Evolutionary conservation across 441 rosid species (phyloP).

Genomic region (Bruguiera hainesii): DNA sequence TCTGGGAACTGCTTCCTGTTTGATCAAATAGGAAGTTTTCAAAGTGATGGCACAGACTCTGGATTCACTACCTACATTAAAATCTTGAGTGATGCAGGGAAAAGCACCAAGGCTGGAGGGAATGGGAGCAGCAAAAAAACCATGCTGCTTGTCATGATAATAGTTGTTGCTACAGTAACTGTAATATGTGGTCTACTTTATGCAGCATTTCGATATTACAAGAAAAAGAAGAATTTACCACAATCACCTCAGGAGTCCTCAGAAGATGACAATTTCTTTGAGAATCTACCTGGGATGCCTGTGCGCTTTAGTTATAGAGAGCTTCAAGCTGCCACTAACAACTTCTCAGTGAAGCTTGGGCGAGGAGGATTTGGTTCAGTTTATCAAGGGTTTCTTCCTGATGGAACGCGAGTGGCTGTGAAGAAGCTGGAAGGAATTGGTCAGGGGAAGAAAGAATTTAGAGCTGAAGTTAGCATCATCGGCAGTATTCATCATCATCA

Average conservation of each 20-base stretch:
- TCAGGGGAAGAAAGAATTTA: constrained; percentile 92
- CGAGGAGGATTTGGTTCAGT: constrained; percentile 97
- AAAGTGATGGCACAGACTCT: constrained; percentile 32
- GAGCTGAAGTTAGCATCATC: constrained; percentile 91
- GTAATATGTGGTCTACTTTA: constrained; percentile 48
- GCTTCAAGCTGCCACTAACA: constrained; percentile 73
- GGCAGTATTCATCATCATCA: constrained; percentile 95
- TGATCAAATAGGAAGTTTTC: constrained; percentile 66
- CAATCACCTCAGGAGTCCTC: constrained; percentile 46
- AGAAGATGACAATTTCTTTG: constrained; percentile 79
- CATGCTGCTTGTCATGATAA: constrained; percentile 50
- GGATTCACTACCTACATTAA: constrained; percentile 52
- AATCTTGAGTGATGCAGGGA: constrained; percentile 32
- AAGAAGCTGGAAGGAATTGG: constrained; percentile 94
- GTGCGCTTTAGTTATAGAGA: constrained; percentile 67
- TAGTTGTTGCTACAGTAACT: constrained; percentile 45
- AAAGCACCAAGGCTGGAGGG: constrained; percentile 19
- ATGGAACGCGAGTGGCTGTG: constrained; percentile 80
- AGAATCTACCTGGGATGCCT: constrained; percentile 75
- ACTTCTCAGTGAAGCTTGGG: constrained; percentile 79
- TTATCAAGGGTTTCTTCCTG: constrained; percentile 70
- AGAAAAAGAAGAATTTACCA: constrained; percentile 30
- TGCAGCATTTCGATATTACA: constrained; percentile 42
- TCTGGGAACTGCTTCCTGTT: constrained; percentile 75
- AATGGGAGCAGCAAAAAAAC: constrained; percentile 35